These are phyloP conservation scores for Clitopilus passeckerianus DNA, from an alignment of 768 basidiomycete species.

Conservation along the genomic window DNA sequence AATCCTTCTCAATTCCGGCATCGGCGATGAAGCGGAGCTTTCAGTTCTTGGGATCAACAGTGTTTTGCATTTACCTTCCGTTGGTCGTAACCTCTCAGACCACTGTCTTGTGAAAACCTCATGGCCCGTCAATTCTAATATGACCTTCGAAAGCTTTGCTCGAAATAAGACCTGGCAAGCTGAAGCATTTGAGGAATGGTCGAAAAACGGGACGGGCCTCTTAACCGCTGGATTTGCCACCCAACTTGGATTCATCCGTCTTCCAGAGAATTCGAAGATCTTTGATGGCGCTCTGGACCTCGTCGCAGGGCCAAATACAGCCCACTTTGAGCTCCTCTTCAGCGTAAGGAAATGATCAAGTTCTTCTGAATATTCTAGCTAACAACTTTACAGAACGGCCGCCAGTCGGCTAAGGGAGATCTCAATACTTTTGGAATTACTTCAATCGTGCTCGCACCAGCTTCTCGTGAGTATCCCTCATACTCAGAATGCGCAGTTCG, in stretches of 20 bases:
- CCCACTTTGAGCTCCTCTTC: conserved; percentile 25
- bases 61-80: conserved; percentile 19
- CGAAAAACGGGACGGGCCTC: conserved; percentile 19
- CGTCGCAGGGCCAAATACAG: conserved; percentile 21
- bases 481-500: too few species aligned
- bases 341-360: too few species aligned
- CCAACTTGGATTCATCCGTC: conserved; percentile 21
- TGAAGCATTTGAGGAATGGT: conserved; percentile 21
- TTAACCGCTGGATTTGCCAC: conserved; percentile 15
- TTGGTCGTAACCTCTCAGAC: conserved; percentile 27
- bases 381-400: conserved; percentile 2
- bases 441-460: conserved; percentile 3
- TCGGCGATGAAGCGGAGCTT: conserved; percentile 20
- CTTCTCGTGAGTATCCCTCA: conserved; percentile 3
- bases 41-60: conserved; percentile 16
- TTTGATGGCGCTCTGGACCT: conserved; percentile 19
- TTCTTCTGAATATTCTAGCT: too few species aligned
- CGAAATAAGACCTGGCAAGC: conserved; percentile 15
- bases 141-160: conserved; percentile 19
- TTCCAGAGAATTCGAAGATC: conserved; percentile 15
- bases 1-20: conserved; percentile 28
- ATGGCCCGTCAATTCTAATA: conserved; percentile 20
- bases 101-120: conserved; percentile 17
- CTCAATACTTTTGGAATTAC: neutral
- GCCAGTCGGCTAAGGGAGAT: too few species aligned